Evolutionary conservation across 2,329 filamentous ascomycete species (phyloP).

Genomic region (Exophiala viscosa): DNA sequence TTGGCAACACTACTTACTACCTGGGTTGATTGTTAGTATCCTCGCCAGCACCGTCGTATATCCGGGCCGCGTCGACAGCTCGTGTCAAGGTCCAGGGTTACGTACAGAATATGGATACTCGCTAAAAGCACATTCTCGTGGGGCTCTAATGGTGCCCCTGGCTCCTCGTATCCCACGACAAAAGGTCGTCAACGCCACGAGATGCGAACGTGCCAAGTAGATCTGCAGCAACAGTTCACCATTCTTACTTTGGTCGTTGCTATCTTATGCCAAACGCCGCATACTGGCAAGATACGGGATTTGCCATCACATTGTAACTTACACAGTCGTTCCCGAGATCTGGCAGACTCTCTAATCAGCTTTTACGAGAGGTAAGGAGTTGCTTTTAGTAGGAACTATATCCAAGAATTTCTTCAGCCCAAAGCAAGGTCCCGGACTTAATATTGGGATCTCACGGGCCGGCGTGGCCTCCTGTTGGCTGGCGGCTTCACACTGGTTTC

Average conservation of each 20-base stretch:
- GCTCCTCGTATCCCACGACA: neutral
- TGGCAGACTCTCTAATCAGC: neutral
- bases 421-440: conserved; percentile 30
- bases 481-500: conserved; percentile 20
- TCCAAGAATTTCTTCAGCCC: conserved; percentile 4
- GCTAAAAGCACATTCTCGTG: neutral
- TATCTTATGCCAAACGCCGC: too few species aligned
- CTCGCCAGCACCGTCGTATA: neutral
- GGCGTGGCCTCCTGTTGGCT: conserved; percentile 17
- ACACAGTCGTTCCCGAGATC: neutral
- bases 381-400: neutral
- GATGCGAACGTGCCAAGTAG: too few species aligned
- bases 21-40: too few species aligned
- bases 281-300: too few species aligned
- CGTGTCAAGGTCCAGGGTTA: neutral
- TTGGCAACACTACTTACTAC: neutral
- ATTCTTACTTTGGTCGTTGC: too few species aligned
- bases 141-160: neutral
- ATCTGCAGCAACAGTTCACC: too few species aligned
- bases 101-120: too few species aligned
- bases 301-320: too few species aligned
- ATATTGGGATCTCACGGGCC: conserved; percentile 7
- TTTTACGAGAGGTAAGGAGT: neutral
- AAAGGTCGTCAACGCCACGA: neutral
- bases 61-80: neutral